A percentile compares a stretch with the other conserved stretches of the same genome.
Evolutionary conservation across 805 yeast species (phyloP).

Genomic region (Candida germanica): DNA sequence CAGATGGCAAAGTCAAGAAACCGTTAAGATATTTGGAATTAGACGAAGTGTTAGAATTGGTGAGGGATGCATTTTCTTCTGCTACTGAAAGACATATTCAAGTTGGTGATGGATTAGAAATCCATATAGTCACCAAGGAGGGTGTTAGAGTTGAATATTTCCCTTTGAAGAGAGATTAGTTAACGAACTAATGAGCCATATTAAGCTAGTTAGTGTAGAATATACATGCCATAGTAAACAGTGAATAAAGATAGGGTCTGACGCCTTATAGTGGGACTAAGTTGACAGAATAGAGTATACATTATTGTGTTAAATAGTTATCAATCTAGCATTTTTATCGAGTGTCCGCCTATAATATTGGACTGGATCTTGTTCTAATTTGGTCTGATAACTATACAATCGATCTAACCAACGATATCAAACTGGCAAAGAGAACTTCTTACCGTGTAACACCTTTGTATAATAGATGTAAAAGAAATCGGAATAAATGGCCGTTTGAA

Average conservation of each 20-base stretch:
- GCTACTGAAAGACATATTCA: conserved; percentile 98
- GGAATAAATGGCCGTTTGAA: conserved; percentile 86
- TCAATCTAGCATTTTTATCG: too few species aligned
- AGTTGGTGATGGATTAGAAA: conserved; percentile 95
- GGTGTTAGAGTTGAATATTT: conserved; percentile 82
- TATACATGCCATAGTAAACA: not conserved
- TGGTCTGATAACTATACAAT: too few species aligned
- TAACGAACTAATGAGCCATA: not conserved
- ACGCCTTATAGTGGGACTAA: not conserved
- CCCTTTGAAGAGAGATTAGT: conserved; percentile 82
- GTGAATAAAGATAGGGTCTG: not conserved
- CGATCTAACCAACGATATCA: conserved; percentile 14
- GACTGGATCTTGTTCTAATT: too few species aligned
- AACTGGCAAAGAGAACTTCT: conserved; percentile 70
- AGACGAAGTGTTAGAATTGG: conserved; percentile 84
- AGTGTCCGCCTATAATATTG: too few species aligned
- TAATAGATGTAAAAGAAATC: conserved; percentile 95
- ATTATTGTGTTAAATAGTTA: too few species aligned
- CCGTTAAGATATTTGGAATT: conserved; percentile 61
- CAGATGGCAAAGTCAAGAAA: conserved; percentile 64
- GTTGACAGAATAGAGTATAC: not conserved
- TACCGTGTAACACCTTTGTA: conserved; percentile 69
- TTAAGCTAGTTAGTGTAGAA: conserved; percentile 10
- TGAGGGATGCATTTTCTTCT: conserved; percentile 89
- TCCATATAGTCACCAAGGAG: conserved; percentile 86